phyloP scores from a whole-genome alignment of 2,329 filamentous ascomycete species.

The Pseudocercospora pini-densiflorae region DNA sequence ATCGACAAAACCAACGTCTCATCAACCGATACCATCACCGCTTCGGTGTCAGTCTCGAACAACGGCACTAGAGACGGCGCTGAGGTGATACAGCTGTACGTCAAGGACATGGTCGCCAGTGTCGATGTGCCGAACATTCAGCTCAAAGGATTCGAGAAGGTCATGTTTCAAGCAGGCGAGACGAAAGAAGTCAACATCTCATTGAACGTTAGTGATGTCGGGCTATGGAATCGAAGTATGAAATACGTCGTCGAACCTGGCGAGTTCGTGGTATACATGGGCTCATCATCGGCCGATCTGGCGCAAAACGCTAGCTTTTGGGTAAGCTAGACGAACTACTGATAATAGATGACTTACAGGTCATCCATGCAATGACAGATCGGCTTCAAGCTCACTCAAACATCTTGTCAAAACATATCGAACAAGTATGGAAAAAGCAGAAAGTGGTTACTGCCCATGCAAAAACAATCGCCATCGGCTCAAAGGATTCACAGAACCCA shows the following conservation, averaged over 20 bases:
- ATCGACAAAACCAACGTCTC: slow-evolving; percentile 19
- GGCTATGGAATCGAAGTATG: slow-evolving; percentile 64
- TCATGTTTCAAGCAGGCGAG: slow-evolving; percentile 28
- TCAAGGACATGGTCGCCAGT: slow-evolving; percentile 45
- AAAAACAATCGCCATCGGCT: too few relatives aligned
- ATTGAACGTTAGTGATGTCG: slow-evolving; percentile 56
- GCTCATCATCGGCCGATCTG: slow-evolving; percentile 62
- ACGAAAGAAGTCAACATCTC: slow-evolving; percentile 37
- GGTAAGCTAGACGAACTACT: slow-evolving; percentile 41
- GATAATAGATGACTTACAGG: neutral
- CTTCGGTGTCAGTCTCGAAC: slow-evolving; percentile 66
- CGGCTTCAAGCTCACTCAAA: neutral
- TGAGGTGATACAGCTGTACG: slow-evolving; percentile 62
- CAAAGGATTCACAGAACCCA: too few relatives aligned
- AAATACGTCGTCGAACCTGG: slow-evolving; percentile 76
- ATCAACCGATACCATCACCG: slow-evolving; percentile 59
- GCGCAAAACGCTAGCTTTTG: slow-evolving; percentile 61
- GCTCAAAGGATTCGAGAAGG: slow-evolving; percentile 48
- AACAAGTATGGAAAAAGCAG: neutral
- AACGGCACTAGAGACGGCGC: slow-evolving; percentile 58
- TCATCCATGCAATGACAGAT: too few relatives aligned
- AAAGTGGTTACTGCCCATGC: neutral
- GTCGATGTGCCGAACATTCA: slow-evolving; percentile 56
- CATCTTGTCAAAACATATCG: neutral
- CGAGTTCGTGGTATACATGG: slow-evolving; percentile 66